A percentile compares a stretch with the other conserved stretches of the same genome.
These are phyloP conservation scores for Conoideocrella luteorostrata DNA, from an alignment of 2,329 filamentous ascomycete species.

Conservation along the genomic window DNA sequence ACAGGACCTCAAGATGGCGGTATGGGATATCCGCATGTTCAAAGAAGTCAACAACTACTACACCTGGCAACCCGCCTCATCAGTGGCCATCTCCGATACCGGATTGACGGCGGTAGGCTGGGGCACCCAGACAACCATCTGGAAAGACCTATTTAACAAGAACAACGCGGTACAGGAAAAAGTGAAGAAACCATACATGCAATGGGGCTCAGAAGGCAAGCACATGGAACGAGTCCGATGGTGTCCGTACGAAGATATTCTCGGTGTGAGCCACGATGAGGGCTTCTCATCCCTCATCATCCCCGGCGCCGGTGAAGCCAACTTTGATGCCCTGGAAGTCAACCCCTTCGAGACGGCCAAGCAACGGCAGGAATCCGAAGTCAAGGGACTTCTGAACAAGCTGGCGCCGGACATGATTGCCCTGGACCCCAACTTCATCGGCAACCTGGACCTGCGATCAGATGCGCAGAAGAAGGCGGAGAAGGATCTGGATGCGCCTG, in stretches of 20 bases:
- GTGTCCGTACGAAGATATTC: constrained; percentile 92
- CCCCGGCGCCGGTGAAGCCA: constrained; percentile 92
- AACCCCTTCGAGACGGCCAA: constrained; percentile 94
- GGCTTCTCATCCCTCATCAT: constrained; percentile 89
- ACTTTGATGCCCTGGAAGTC: constrained; percentile 86
- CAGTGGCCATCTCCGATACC: constrained; percentile 81
- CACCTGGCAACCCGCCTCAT: constrained; percentile 73
- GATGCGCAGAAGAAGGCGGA: constrained; percentile 72
- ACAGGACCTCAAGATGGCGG: constrained; percentile 84
- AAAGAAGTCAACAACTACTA: constrained; percentile 88
- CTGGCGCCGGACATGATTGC: constrained; percentile 96
- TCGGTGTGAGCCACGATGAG: constrained; percentile 75
- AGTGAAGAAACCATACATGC: constrained; percentile 84
- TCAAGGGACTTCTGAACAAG: constrained; percentile 87
- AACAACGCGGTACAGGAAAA: constrained; percentile 65
- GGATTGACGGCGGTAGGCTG: constrained; percentile 84
- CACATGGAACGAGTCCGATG: constrained; percentile 75
- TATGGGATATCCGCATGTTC: constrained; percentile 94
- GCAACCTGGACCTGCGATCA: constrained; percentile 75
- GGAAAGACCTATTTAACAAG: constrained; percentile 83
- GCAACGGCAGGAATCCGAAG: constrained; percentile 88
- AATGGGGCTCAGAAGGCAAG: constrained; percentile 82
- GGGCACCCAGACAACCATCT: constrained; percentile 83
- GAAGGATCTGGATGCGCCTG: constrained; percentile 69
- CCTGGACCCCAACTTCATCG: constrained; percentile 85